Evolutionary conservation across 1,284 basidiomycete genomes (phyloP), one percentile per base, ranked within the genome.

Genomic region (Irpex sp.): DNA sequence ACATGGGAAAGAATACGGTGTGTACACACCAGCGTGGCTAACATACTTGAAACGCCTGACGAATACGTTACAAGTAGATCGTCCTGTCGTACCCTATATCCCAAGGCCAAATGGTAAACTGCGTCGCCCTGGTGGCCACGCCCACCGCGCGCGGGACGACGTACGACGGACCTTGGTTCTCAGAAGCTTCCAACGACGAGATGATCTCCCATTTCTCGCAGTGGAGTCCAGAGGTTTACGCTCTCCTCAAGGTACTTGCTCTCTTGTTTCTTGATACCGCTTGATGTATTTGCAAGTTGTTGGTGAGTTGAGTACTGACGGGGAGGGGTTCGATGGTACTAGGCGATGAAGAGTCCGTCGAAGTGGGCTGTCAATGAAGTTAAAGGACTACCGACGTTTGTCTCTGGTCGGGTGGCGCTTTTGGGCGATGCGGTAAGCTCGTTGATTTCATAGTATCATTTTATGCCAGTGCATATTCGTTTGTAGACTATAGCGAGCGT

Each of bases 181-280:
- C 60, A 3, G 70, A 72, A 1, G 70, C 70, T 55, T 58, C 67
- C 13, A 58, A 59, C 7, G 60, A 70, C 9, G 75, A 76, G 59
- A 52, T 76, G 7, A 65, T 69, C 21, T 62, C 68, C 8, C 69
- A 69, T 57, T 76, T 68, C 59, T 57, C 62, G 3, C 68, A 67
- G 1, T 78, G 75, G 75, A 75, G 76, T 58, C 70, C 73, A 2
- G 73, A 76, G 52, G 75, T 76, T 0, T 59, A 64, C 31, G 70
- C 73, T 11, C 55, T 78, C 40, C 59, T 76, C 4, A 63, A 72
- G 61, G 76, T 76, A 26, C 26, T 26, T 26, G 26, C 26, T 26
- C 26, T 26, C 26, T 26, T 26, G 26, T 26, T 26, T 26, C 26
- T 26, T 26, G 26, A 26, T 26, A 26, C 26, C 1, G 3, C 3